Evolutionary conservation across 805 yeast genomes (phyloP).

Genomic region (Lachancea dasiensis): DNA sequence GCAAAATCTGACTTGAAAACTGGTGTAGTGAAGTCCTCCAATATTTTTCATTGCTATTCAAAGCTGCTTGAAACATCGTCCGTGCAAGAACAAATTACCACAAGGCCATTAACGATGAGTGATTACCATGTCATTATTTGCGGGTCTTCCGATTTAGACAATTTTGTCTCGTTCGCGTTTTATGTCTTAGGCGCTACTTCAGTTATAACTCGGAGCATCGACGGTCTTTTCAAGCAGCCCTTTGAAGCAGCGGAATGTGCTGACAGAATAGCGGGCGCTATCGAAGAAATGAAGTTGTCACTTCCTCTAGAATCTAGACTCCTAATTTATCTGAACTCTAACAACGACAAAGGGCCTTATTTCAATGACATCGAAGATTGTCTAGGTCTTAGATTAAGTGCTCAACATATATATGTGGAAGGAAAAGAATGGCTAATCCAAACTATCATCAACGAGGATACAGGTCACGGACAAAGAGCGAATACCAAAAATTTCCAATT

Average conservation of each 20-base stretch:
- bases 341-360: constrained; percentile 5
- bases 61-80: constrained; percentile 31
- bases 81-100: constrained; percentile 37
- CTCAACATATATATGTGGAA: constrained; percentile 16
- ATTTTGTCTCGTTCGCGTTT: constrained; percentile 24
- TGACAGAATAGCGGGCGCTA: not conserved
- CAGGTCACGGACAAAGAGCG: no score
- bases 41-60: constrained; percentile 39
- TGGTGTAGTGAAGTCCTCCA: constrained; percentile 41
- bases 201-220: not conserved
- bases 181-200: constrained; percentile 20
- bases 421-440: constrained; percentile 32
- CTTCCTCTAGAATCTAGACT: constrained; percentile 6
- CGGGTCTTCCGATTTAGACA: constrained; percentile 25
- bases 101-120: constrained; percentile 21
- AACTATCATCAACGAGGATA: constrained; percentile 26
- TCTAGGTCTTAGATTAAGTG: not conserved
- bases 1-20: constrained; percentile 4
- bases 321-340: constrained; percentile 20
- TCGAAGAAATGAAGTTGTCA: not conserved
- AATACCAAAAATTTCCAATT: not conserved
- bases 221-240: not conserved
- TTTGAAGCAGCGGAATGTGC: not conserved
- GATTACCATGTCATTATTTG: constrained; percentile 34
- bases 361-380: not conserved